These are phyloP conservation scores for Candida dajiaensis DNA, from an alignment of 805 yeast species.

Conservation along the genomic window DNA sequence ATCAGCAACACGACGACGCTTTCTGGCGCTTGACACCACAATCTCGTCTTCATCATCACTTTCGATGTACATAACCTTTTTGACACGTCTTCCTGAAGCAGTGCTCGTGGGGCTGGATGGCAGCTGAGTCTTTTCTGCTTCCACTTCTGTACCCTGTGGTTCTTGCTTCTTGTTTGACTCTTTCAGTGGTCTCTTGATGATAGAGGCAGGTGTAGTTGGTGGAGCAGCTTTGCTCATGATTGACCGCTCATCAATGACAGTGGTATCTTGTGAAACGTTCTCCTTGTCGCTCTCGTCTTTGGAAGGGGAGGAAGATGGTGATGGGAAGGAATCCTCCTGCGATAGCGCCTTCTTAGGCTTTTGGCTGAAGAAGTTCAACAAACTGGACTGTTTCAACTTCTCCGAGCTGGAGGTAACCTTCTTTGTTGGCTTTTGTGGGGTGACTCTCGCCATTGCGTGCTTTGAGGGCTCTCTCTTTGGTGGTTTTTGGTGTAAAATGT, in stretches of 20 bases:
- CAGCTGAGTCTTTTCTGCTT: not conserved
- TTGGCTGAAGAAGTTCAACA: conserved; percentile 13
- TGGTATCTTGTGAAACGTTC: not conserved
- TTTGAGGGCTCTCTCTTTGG: not conserved
- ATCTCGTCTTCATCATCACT: conserved; percentile 28
- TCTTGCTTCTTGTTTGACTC: not conserved
- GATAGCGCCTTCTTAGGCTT: not conserved
- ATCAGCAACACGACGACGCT: conserved; percentile 24
- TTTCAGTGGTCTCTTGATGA: conserved; percentile 10
- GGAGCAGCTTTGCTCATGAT: not conserved
- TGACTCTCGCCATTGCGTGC: not conserved
- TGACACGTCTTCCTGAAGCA: conserved; percentile 11
- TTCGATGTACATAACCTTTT: conserved; percentile 31
- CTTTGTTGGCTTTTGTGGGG: not conserved
- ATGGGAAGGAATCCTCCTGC: not conserved
- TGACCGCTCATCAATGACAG: not conserved
- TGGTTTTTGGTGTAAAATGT: too few species aligned
- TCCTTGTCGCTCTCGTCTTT: conserved; percentile 1
- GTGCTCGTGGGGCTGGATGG: conserved; percentile 13
- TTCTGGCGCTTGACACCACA: conserved; percentile 16
- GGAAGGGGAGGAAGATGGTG: conserved; percentile 9
- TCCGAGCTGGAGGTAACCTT: not conserved
- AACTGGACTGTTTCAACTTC: conserved; percentile 10
- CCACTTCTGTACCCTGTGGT: not conserved
- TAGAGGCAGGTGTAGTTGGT: conserved; percentile 2